A percentile compares a stretch with the other conserved stretches of the same genome.
Conservation (phyloP, 305 asterid species). For the Vinca major region DNA sequence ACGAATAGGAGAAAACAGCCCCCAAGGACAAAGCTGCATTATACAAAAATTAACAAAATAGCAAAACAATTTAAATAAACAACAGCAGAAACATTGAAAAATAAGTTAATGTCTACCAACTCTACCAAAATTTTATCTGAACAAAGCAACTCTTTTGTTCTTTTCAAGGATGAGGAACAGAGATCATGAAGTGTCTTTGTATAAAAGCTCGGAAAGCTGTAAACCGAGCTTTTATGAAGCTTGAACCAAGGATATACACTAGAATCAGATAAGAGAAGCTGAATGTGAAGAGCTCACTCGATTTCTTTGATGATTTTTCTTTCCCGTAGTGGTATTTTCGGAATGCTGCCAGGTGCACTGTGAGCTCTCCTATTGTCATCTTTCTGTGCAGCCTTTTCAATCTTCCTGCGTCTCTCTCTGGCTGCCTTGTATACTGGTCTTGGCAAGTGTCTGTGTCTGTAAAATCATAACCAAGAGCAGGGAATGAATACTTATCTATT, state of each 20-base stretch:
- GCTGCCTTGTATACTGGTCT: slow-evolving; percentile 71
- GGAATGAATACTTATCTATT: neutral
- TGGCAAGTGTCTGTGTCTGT: slow-evolving; percentile 92
- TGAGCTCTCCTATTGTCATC: slow-evolving; percentile 76
- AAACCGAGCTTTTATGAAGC: neutral
- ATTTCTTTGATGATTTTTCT: slow-evolving; percentile 60
- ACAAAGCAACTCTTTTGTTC: neutral
- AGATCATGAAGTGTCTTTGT: neutral
- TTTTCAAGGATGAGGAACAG: neutral
- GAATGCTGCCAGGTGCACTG: slow-evolving; percentile 80
- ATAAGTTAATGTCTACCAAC: neutral
- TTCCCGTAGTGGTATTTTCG: slow-evolving; percentile 41
- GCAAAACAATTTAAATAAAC: neutral
- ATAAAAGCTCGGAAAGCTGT: neutral
- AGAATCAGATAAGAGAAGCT: neutral
- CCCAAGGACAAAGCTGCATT: too few relatives aligned
- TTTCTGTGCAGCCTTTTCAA: slow-evolving; percentile 60
- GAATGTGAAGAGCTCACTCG: slow-evolving; percentile 31
- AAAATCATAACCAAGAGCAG: slow-evolving; percentile 14
- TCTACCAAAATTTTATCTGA: neutral
- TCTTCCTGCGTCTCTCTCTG: slow-evolving; percentile 45
- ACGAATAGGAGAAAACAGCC: too few relatives aligned
- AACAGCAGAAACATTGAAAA: neutral
- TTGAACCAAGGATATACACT: neutral
- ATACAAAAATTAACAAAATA: too few relatives aligned